phyloP scores from a whole-genome alignment of 345 rosid genomes.

The Chamaenerion angustifolium region DNA sequence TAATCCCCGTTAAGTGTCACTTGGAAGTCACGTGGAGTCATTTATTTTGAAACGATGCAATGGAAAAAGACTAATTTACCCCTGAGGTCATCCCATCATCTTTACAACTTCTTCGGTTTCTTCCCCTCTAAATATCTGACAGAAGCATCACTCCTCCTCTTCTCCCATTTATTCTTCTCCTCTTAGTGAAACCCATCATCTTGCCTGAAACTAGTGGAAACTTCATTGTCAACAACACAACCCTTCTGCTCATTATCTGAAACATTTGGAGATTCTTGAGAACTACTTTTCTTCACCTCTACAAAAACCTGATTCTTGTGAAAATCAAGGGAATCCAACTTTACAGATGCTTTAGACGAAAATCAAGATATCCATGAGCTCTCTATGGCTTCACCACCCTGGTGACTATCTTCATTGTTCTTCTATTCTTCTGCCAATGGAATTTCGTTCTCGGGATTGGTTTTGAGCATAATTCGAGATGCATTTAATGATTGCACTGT shows the following conservation, averaged over 20 bases:
- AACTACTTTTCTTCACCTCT: slow-evolving; percentile 10
- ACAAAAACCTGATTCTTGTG: slow-evolving; percentile 6
- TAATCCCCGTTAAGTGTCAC: no score
- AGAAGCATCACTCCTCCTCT: no score
- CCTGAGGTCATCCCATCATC: no score
- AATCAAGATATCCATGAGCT: slow-evolving; percentile 75
- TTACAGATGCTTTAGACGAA: slow-evolving; percentile 26
- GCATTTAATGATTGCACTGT: slow-evolving; percentile 20
- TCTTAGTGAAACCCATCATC: no score
- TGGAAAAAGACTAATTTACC: no score
- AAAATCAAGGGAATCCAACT: slow-evolving; percentile 15
- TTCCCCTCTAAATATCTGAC: no score
- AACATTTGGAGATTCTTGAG: slow-evolving; percentile 7
- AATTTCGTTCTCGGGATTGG: slow-evolving; percentile 13
- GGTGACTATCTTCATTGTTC: slow-evolving; percentile 14
- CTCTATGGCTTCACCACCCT: slow-evolving; percentile 28
- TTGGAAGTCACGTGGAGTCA: no score
- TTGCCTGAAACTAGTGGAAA: slow-evolving; percentile 19
- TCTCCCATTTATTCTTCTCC: no score
- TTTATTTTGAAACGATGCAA: no score
- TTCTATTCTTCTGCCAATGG: slow-evolving; percentile 24
- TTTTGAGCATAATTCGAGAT: slow-evolving; percentile 24
- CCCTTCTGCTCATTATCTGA: slow-evolving; percentile 12
- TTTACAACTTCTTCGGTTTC: no score
- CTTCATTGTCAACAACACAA: slow-evolving; percentile 14